phyloP scores from a whole-genome alignment of 164 flowering plant species.

The Vitis rupestris region DNA sequence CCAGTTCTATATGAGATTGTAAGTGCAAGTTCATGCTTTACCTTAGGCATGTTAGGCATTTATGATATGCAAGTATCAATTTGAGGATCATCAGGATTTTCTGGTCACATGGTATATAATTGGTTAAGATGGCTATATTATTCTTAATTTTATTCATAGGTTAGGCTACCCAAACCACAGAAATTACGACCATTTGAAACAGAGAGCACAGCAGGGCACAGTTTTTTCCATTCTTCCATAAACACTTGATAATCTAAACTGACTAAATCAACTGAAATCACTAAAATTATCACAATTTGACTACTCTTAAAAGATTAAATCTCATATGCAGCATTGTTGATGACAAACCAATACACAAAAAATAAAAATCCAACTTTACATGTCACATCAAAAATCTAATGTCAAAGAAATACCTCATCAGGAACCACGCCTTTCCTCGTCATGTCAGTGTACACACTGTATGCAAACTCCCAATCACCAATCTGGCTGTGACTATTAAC shows the following conservation, averaged over 20 bases:
- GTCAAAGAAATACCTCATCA: conserved; percentile 68
- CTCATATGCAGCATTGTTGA: no score
- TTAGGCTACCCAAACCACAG: no score
- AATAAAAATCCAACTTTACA: not conserved
- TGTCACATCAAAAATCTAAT: not conserved
- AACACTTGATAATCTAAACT: no score
- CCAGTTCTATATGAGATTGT: not conserved
- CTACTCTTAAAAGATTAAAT: no score
- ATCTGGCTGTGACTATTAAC: conserved; percentile 75
- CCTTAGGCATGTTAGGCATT: not conserved
- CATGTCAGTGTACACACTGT: conserved; percentile 72
- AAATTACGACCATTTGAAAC: no score
- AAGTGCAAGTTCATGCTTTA: not conserved
- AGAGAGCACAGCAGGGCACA: no score
- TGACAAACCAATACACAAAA: not conserved
- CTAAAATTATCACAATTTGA: no score
- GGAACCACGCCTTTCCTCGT: conserved; percentile 65
- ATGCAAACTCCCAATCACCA: conserved; percentile 89
- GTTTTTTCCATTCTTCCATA: no score
- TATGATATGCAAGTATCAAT: not conserved
- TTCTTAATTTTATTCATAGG: no score
- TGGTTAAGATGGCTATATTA: no score
- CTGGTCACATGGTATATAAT: no score
- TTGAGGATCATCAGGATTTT: not conserved
- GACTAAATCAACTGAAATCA: no score